Conservation (phyloP, 345 rosid genomes). For the Camelina neglecta region DNA sequence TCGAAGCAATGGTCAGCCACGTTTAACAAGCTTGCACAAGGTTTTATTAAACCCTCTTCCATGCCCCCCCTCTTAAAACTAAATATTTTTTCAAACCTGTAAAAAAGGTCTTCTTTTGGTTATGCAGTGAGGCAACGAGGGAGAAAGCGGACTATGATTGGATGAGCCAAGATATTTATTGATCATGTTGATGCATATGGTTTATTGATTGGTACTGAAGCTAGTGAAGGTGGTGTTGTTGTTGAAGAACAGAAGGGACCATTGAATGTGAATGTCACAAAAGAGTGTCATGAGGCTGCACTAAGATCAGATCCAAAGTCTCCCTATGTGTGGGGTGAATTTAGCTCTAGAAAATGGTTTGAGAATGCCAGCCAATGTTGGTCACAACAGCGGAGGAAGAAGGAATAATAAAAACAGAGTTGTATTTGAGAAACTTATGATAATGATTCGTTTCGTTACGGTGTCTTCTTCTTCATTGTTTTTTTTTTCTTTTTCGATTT, state of each 20-base stretch:
- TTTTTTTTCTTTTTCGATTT: slow-evolving; percentile 19
- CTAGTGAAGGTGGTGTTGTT: no score
- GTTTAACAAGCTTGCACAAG: slow-evolving; percentile 94
- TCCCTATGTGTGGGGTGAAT: no score
- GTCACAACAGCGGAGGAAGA: no score
- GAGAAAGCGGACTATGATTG: slow-evolving; percentile 92
- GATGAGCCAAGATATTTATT: slow-evolving; percentile 48
- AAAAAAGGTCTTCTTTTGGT: slow-evolving; percentile 10
- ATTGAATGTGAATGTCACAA: no score
- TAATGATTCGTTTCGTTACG: slow-evolving; percentile 3
- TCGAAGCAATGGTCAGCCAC: slow-evolving; percentile 98
- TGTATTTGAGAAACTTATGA: slow-evolving; percentile 2
- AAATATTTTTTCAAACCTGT: neutral
- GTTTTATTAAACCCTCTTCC: slow-evolving; percentile 43
- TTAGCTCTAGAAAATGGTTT: no score
- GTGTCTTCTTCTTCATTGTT: neutral
- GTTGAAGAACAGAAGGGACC: no score
- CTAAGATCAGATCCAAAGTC: no score
- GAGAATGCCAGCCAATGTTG: no score
- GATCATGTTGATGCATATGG: no score
- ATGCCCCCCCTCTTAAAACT: neutral
- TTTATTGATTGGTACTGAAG: no score
- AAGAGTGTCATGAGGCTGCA: no score
- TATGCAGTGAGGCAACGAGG: slow-evolving; percentile 85
- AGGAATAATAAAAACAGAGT: neutral